These are phyloP conservation scores for Nemophila menziesii DNA, from an alignment of 257 asterid genomes.

Conservation along the genomic window DNA sequence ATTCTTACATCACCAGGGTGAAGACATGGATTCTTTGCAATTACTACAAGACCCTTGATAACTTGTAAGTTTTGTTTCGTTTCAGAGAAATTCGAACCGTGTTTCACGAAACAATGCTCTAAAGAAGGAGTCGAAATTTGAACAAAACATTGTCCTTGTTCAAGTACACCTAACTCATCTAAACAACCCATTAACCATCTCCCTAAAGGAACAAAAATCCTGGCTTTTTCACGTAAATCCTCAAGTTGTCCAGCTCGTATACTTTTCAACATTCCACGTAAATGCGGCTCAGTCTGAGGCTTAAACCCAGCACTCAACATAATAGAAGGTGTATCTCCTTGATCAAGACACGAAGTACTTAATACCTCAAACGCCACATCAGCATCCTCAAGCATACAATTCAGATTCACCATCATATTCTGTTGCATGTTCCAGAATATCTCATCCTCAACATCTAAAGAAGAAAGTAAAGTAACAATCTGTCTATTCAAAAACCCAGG, in stretches of 20 bases:
- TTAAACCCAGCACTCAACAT: constrained; percentile 87
- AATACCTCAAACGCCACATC: constrained; percentile 69
- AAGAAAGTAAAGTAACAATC: constrained; percentile 70
- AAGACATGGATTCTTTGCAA: constrained; percentile 91
- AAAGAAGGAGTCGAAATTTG: constrained; percentile 64
- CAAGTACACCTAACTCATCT: constrained; percentile 72
- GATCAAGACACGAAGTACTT: constrained; percentile 63
- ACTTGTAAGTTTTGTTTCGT: constrained; percentile 39
- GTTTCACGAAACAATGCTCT: constrained; percentile 57
- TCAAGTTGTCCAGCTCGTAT: constrained; percentile 84
- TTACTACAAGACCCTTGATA: constrained; percentile 53
- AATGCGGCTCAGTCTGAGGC: constrained; percentile 72
- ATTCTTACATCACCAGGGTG: constrained; percentile 95
- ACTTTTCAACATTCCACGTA: constrained; percentile 72
- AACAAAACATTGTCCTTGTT: constrained; percentile 78
- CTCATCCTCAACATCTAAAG: constrained; percentile 49
- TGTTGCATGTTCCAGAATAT: constrained; percentile 78
- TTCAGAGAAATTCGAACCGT: constrained; percentile 51
- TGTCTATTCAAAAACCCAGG: constrained; percentile 89
- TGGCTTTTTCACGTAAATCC: constrained; percentile 65
- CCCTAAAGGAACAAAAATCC: constrained; percentile 71
- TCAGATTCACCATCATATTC: constrained; percentile 49
- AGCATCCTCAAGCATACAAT: constrained; percentile 49
- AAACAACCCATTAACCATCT: constrained; percentile 97
- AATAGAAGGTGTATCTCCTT: constrained; percentile 63